Evolutionary conservation across 2,329 filamentous ascomycete genomes (phyloP), one percentile per base, ranked within the genome.

Genomic region (Phaeophleospora eucalypticola): DNA sequence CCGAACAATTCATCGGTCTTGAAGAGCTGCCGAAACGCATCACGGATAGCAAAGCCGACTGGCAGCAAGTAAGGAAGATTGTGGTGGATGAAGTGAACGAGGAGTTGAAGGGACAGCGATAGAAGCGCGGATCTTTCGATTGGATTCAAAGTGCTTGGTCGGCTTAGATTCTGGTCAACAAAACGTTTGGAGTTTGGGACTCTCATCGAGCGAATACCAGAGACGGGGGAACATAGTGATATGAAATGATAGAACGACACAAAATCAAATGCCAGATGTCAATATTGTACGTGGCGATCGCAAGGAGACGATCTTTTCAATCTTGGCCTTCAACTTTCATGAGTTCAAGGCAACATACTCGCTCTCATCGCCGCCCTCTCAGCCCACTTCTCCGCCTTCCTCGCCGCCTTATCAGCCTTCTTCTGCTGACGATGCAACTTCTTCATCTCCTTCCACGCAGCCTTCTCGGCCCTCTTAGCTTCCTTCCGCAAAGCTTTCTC

Each of bases 1-100:
- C 91, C 0, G 67, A 78, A 47, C 87, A 96, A 70, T 93, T 96
- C 63, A 71, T 85, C 27, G 91, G 87, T 0, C 71, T 97, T 1
- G 83, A 89, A 63, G 71, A 83, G 60, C 83, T 83, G 71, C 84
- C 90, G 66, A 86, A 79, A 68, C 78, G 87, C 39, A 82, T 95
- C 12, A 83, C 78, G 3, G 74, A 77, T 35, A 83, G 89, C 16
- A 80, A 79, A 35, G 73, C 74, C 52, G 80, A 82, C 39, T 91
- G 87, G 83, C 73, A 86, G 67, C 81, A 78, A 17, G 86, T 95
- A 15, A 75, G 88, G 53, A 81, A 83, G 60, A 77, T 94, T 53
- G 83, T 96, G 4, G 81, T 83, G 66, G 76, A 78, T 51, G 82
- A 90, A 67, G 86, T 94, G 7, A 83, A 78, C 48, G 56, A 60